Base-by-base conservation (phyloP, 2,329 filamentous ascomycete species). In the Aureobasidium zeae region DNA sequence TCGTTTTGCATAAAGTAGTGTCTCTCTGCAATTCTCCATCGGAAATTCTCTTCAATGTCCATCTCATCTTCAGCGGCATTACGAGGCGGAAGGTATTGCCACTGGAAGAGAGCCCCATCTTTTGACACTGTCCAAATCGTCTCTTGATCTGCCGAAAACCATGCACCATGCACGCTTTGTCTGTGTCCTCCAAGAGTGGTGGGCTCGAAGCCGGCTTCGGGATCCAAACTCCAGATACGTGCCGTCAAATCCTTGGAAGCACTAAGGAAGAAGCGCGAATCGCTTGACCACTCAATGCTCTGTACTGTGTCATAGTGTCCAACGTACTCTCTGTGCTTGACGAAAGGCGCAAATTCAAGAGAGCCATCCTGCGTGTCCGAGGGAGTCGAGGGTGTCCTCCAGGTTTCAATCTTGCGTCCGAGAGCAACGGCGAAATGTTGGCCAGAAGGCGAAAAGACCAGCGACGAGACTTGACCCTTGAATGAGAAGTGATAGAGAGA, bases 401-500 rank as follows among this genome's bases (percentile, higher is more conserved):
- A 98, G 53, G 96, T 82, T 69, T 98, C 87, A 47, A 94, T 79
- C 56, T 84, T 83, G 55, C 89, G 77, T 25, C 87, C 89, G 17
- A 95, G 69, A 32, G 82, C 89, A 25, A 89, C 88, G 19, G 83
- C 89, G 58, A 98, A 98, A 64, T 94, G 80, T 36, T 81, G 79
- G 16, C 91, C 91, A 1, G 86, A 93, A 0, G 89, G 88, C 16
- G 91, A 87, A 58, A 98, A 98, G 1, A 85, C 76, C 24, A 98
- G 78, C 0, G 88, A 80, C 11, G 86, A 85, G 28, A 94, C 81
- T 11, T 78, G 69, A n/a, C 77, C 74, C 56, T 83, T 84, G 67
- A 98, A 93, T n/a, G 89, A 88, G 63, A 98, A 95, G 64, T 95
- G 82, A 59, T 96, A 93, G 42, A 98, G 79, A 5, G 83, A 76